These are phyloP conservation scores for Pouteria campechiana DNA, from an alignment of 179 eudicot genomes.

Conservation along the genomic window DNA sequence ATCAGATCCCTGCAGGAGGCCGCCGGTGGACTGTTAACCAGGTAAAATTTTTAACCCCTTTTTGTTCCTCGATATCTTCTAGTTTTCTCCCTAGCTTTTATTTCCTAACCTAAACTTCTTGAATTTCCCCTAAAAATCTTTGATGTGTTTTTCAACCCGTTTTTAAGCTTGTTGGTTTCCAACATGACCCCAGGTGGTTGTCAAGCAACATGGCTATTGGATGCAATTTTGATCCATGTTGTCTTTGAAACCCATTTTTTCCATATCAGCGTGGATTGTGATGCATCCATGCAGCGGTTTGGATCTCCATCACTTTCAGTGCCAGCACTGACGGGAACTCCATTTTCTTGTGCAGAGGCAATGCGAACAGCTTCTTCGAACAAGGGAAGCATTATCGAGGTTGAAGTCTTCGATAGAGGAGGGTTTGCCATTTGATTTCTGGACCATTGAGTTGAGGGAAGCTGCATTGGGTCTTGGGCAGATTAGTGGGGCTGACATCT, in stretches of 20 bases:
- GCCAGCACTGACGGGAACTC: too few relatives aligned
- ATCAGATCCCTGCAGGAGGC: conserved; percentile 57
- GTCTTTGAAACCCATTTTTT: too few relatives aligned
- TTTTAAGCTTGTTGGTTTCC: too few relatives aligned
- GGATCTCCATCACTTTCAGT: too few relatives aligned
- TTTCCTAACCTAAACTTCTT: too few relatives aligned
- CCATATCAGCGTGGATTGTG: too few relatives aligned
- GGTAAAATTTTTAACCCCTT: conserved; percentile 23
- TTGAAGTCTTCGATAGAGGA: conserved; percentile 62
- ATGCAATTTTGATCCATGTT: too few relatives aligned
- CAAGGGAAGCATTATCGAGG: conserved; percentile 76
- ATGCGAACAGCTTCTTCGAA: conserved; percentile 81
- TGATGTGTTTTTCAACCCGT: too few relatives aligned
- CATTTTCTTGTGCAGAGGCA: conserved; percentile 77
- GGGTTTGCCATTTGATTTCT: conserved; percentile 72
- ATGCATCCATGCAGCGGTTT: too few relatives aligned
- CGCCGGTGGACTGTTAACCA: conserved; percentile 84
- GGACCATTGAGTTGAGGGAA: conserved; percentile 92
- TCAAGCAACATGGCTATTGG: too few relatives aligned
- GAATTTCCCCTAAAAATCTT: too few relatives aligned
- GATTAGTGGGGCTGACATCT: conserved; percentile 82
- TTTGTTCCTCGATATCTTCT: not conserved
- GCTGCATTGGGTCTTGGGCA: conserved; percentile 80
- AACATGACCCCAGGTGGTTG: too few relatives aligned
- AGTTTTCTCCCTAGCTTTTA: not conserved